Conservation (phyloP, 805 yeast species). For the Candida manassasensis region DNA sequence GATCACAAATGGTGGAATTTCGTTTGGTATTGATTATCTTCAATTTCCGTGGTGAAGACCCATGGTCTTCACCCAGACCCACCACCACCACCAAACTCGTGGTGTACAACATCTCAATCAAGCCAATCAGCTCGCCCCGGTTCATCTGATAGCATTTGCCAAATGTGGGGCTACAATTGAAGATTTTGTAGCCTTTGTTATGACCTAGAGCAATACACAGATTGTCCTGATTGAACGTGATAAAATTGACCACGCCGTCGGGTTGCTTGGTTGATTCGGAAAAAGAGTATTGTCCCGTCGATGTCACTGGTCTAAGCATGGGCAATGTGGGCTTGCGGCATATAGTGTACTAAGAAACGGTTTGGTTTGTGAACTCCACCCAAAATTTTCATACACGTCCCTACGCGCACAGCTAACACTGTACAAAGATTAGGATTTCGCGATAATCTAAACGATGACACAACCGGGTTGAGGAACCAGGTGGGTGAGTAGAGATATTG, state of each 20-base stretch:
- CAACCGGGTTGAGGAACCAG: too few species aligned
- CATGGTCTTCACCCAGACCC: slow-evolving; percentile 68
- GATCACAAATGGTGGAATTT: slow-evolving; percentile 39
- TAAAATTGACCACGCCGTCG: slow-evolving; percentile 31
- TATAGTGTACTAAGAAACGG: too few species aligned
- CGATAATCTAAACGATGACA: too few species aligned
- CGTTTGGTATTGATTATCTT: slow-evolving; percentile 81
- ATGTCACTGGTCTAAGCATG: slow-evolving; percentile 5
- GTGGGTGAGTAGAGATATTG: too few species aligned
- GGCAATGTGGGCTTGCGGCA: too few species aligned
- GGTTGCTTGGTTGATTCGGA: slow-evolving; percentile 2
- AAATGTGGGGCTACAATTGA: slow-evolving; percentile 59
- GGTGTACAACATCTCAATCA: slow-evolving; percentile 86
- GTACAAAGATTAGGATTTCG: too few species aligned
- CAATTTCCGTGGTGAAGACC: slow-evolving; percentile 73
- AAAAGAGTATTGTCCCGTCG: slow-evolving; percentile 2
- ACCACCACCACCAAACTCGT: slow-evolving; percentile 84
- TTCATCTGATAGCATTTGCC: slow-evolving; percentile 29
- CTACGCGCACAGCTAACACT: too few species aligned
- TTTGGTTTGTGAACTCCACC: too few species aligned
- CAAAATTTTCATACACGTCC: too few species aligned
- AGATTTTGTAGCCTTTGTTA: slow-evolving; percentile 62
- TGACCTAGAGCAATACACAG: slow-evolving; percentile 76
- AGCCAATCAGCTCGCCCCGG: slow-evolving; percentile 52
- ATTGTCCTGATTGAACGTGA: slow-evolving; percentile 82